Conservation (phyloP, 768 basidiomycete species). For the Paxillus rubicundulus region DNA sequence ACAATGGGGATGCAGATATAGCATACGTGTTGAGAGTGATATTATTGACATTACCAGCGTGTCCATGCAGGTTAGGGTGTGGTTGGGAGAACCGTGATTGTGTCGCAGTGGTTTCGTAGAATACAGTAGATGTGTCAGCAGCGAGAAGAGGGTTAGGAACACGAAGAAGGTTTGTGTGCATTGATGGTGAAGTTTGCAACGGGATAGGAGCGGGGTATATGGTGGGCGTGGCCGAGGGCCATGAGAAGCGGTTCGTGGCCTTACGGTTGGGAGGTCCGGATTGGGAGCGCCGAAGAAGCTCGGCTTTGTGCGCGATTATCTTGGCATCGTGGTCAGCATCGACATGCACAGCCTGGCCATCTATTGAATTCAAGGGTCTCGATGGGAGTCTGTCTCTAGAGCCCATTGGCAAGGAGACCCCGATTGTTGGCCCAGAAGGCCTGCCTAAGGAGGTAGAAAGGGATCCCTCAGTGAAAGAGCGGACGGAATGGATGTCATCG, state of each 20-base stretch:
- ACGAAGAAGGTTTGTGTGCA: conserved; percentile 31
- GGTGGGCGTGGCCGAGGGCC: conserved; percentile 38
- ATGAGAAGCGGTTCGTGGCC: conserved; percentile 35
- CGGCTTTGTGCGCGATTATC: conserved; percentile 33
- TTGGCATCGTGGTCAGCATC: conserved; percentile 6
- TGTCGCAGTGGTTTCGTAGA: conserved; percentile 56
- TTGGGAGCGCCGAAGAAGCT: conserved; percentile 42
- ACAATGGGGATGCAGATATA: conserved; percentile 29
- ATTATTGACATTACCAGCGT: conserved; percentile 17
- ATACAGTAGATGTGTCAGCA: conserved; percentile 58
- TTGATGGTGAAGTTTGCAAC: conserved; percentile 41
- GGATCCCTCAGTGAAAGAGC: conserved; percentile 59
- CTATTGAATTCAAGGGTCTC: conserved; percentile 7
- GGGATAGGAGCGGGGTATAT: conserved; percentile 48
- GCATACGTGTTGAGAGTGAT: conserved; percentile 27
- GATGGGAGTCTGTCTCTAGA: conserved; percentile 29
- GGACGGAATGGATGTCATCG: conserved; percentile 69
- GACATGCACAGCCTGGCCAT: conserved; percentile 3
- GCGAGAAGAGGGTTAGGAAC: conserved; percentile 29
- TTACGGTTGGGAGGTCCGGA: conserved; percentile 42
- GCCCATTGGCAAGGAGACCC: conserved; percentile 7
- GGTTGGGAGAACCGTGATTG: conserved; percentile 26
- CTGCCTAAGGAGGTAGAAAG: conserved; percentile 23
- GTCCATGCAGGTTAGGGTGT: conserved; percentile 18
- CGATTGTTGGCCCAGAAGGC: conserved; percentile 10